A percentile compares a stretch with the other conserved stretches of the same genome.
Conservation (phyloP, 192 early-diverging fungal genomes). For the Powellomyces hirtus region DNA sequence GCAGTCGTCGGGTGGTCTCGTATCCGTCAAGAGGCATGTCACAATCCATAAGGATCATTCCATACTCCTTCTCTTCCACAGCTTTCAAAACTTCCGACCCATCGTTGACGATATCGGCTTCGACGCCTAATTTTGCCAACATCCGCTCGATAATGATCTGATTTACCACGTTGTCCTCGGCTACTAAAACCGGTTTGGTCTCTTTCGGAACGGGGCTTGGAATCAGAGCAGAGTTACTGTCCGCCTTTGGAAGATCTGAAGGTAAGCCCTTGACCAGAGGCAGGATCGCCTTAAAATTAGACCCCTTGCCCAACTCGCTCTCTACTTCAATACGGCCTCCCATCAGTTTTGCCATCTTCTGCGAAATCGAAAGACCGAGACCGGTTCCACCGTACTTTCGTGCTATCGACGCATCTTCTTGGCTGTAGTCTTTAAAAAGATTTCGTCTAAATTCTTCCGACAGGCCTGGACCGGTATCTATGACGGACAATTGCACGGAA, state of each 20-base stretch:
- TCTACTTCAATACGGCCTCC: constrained; percentile 7
- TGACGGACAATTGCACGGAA: neutral
- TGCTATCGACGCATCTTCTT: constrained; percentile 3
- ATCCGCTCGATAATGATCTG: constrained; percentile 16
- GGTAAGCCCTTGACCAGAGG: neutral
- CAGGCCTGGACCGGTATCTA: constrained; percentile 8
- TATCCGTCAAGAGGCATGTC: neutral
- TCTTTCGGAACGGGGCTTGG: too few relatives aligned
- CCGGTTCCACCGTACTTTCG: constrained; percentile 25
- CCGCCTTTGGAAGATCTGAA: neutral
- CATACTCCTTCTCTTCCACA: neutral
- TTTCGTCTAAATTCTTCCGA: neutral
- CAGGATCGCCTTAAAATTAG: constrained; percentile 7
- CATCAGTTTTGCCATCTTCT: constrained; percentile 18
- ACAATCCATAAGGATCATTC: constrained; percentile 19
- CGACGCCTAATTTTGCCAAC: neutral
- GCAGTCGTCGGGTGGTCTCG: neutral
- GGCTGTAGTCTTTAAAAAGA: constrained; percentile 1
- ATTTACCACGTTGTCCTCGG: constrained; percentile 15
- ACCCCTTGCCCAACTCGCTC: constrained; percentile 9
- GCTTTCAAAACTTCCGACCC: neutral
- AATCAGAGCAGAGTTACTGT: too few relatives aligned
- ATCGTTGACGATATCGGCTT: constrained; percentile 1
- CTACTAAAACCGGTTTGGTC: neutral
- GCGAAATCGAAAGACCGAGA: constrained; percentile 22